Evolutionary conservation across 495 filamentous ascomycete species (phyloP).

Genomic region (Penicillium crystallinum): DNA sequence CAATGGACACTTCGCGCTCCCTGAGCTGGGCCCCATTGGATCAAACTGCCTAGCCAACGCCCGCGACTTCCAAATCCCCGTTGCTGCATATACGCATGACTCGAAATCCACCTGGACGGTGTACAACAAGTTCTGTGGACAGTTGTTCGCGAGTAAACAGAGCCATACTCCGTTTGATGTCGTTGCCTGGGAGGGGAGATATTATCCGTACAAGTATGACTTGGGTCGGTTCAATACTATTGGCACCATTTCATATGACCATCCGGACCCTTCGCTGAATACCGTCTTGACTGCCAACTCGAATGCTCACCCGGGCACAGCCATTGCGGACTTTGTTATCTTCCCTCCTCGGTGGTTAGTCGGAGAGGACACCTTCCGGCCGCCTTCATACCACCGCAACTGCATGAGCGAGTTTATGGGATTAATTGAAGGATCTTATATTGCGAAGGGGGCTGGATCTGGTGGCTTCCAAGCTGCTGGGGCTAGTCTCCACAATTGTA

Average conservation of each 20-base stretch:
- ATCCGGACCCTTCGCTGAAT: slow-evolving; percentile 67
- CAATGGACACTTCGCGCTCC: slow-evolving; percentile 37
- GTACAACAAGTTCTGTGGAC: not conserved
- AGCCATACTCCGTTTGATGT: slow-evolving; percentile 4
- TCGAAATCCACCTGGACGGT: slow-evolving; percentile 1
- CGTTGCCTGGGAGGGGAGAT: slow-evolving; percentile 3
- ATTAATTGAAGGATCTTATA: not conserved
- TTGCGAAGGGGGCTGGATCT: not conserved
- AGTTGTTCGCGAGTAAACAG: slow-evolving; percentile 49
- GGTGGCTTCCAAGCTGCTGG: not conserved
- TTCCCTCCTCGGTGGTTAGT: slow-evolving; percentile 71
- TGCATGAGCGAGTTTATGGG: slow-evolving; percentile 49
- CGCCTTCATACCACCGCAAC: slow-evolving; percentile 67
- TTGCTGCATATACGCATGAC: slow-evolving; percentile 14
- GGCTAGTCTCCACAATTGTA: not conserved
- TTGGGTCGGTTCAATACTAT: slow-evolving; percentile 62
- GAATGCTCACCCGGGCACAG: slow-evolving; percentile 47
- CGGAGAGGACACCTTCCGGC: slow-evolving; percentile 62
- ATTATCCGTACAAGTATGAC: slow-evolving; percentile 60
- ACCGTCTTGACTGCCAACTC: slow-evolving; percentile 64
- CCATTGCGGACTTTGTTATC: slow-evolving; percentile 66
- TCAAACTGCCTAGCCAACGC: slow-evolving; percentile 37
- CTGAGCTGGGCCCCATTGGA: slow-evolving; percentile 37
- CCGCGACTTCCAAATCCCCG: slow-evolving; percentile 38
- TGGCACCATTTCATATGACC: slow-evolving; percentile 59